Conservation (phyloP, 2,329 filamentous ascomycete genomes). For the Nannizziopsis arthrosporioides region DNA sequence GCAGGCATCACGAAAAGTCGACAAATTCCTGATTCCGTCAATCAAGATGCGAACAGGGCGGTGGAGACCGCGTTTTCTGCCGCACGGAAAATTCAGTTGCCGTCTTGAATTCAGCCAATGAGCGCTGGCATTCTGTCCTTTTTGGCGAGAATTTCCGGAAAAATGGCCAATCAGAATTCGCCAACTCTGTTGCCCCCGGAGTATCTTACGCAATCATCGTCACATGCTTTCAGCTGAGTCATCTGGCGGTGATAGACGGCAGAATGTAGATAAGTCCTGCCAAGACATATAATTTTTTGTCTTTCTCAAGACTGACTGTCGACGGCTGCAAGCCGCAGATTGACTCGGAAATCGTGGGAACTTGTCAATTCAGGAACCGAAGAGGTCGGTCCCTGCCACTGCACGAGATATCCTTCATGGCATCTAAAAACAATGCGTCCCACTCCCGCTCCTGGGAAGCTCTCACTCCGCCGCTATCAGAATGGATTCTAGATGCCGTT, state of each 20-base stretch:
- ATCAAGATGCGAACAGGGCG: neutral
- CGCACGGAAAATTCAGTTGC: too few species aligned
- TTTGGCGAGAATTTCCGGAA: too few species aligned
- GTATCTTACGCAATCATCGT: too few species aligned
- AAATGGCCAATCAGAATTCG: too few species aligned
- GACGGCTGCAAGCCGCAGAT: neutral
- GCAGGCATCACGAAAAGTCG: neutral
- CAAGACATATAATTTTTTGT: too few species aligned
- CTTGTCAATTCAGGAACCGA: neutral
- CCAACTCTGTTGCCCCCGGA: too few species aligned
- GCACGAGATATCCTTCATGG: constrained; percentile 17
- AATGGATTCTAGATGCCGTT: constrained; percentile 80
- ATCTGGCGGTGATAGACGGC: too few species aligned
- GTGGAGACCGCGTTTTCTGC: too few species aligned
- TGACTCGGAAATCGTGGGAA: neutral
- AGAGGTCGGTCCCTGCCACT: neutral
- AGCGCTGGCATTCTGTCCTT: neutral
- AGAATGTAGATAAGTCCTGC: too few species aligned
- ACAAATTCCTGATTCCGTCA: neutral
- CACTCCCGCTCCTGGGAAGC: constrained; percentile 53
- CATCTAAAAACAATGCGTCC: constrained; percentile 35
- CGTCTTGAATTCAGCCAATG: neutral
- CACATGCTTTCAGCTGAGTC: too few species aligned
- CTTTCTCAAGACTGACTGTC: too few species aligned
- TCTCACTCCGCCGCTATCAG: constrained; percentile 56